phyloP scores from a whole-genome alignment of 2,329 filamentous ascomycete genomes.

The Aspergillus cejpii region DNA sequence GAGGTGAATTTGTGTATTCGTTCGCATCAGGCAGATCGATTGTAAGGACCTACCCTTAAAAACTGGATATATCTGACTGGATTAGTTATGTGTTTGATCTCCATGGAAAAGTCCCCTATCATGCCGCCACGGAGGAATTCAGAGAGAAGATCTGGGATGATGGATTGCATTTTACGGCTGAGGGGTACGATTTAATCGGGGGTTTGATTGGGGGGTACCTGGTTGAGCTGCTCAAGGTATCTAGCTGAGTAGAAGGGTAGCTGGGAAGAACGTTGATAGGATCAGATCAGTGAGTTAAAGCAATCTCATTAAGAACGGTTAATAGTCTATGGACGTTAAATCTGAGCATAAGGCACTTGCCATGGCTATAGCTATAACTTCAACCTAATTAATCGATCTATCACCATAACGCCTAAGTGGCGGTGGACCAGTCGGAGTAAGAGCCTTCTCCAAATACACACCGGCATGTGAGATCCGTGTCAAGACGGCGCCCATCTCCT shows the following conservation, averaged over 20 bases:
- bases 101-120: slow-evolving; percentile 49
- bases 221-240: slow-evolving; percentile 22
- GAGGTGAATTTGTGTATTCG: slow-evolving; percentile 51
- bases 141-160: slow-evolving; percentile 54
- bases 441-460: too few relatives aligned
- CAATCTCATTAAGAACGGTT: too few relatives aligned
- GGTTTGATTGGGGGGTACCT: slow-evolving; percentile 50
- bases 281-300: too few relatives aligned
- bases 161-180: slow-evolving; percentile 51
- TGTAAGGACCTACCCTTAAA: slow-evolving; percentile 39
- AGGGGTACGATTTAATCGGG: slow-evolving; percentile 59
- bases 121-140: slow-evolving; percentile 43
- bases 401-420: too few relatives aligned
- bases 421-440: too few relatives aligned
- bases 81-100: slow-evolving; percentile 54
- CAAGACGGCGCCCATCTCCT: too few relatives aligned
- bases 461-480: too few relatives aligned
- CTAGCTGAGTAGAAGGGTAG: too few relatives aligned
- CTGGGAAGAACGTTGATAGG: background rate
- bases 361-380: too few relatives aligned
- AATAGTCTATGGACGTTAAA: too few relatives aligned
- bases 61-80: background rate
- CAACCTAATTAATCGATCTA: too few relatives aligned
- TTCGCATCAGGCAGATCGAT: slow-evolving; percentile 44
- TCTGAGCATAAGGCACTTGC: too few relatives aligned